Conservation (phyloP, 1,284 basidiomycete genomes). For the Leccinum subspadiceum region DNA sequence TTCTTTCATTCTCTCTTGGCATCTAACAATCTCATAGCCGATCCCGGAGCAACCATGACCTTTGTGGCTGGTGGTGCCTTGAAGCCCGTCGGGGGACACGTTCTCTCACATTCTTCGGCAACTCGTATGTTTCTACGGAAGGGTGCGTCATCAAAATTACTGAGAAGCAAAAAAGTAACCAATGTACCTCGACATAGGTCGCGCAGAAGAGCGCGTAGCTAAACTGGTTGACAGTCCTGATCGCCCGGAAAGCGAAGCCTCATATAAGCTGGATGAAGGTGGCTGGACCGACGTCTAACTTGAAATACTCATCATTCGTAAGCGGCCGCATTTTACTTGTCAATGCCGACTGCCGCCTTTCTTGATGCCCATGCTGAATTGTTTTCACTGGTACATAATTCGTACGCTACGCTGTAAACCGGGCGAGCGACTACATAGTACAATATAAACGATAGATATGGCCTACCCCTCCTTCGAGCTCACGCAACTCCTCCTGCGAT, state of each 20-base stretch:
- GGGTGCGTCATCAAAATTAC: slow-evolving; percentile 46
- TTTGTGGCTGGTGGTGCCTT: slow-evolving; percentile 88
- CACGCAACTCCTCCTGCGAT: too few species aligned
- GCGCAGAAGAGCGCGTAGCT: slow-evolving; percentile 93
- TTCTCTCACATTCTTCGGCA: slow-evolving; percentile 83
- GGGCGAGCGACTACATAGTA: not conserved
- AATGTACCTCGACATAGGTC: slow-evolving; percentile 47
- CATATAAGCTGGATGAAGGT: slow-evolving; percentile 86
- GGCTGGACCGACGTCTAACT: slow-evolving; percentile 74
- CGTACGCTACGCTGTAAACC: not conserved
- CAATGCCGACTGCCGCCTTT: not conserved
- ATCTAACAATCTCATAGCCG: slow-evolving; percentile 49
- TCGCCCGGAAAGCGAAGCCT: slow-evolving; percentile 88
- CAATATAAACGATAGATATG: too few species aligned
- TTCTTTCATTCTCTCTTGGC: slow-evolving; percentile 1
- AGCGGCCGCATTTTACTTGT: not conserved
- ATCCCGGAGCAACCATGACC: slow-evolving; percentile 92
- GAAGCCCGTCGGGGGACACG: slow-evolving; percentile 86
- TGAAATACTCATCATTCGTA: slow-evolving; percentile 4
- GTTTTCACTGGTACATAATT: not conserved
- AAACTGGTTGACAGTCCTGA: slow-evolving; percentile 94
- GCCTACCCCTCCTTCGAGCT: too few species aligned
- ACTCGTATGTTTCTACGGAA: slow-evolving; percentile 85
- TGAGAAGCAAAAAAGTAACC: not conserved
- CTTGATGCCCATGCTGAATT: not conserved